Base-by-base conservation (phyloP, 768 basidiomycete genomes). In the Mycena indigotica region DNA sequence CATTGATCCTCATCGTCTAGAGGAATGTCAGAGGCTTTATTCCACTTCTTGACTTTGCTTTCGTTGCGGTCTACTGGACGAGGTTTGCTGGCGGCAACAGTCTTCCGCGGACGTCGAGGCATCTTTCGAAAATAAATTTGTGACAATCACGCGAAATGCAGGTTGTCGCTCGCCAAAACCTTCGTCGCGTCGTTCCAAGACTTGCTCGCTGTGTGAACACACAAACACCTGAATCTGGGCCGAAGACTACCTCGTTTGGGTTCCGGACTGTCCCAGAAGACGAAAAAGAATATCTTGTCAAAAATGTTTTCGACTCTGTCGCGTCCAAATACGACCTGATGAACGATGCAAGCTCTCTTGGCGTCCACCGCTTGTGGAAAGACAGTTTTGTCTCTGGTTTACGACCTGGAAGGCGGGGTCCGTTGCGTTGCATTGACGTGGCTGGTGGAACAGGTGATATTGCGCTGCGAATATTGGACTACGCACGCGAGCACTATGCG, bases 361-460 rank as follows among this genome's bases (percentile, higher is more conserved):
- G 97, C 30, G 88, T 98, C 10, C 97, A 98, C 69, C 83, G 97
- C 53, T 77, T 99, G 23, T 99, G 97, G 97, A 99, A 98, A 74
- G 95, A 98, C 71, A 80, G 86, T 17, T 91, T 92, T 68, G 87
- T 98, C 25, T 81, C 85, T 1, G 74, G 80, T 0, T 73, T 98
- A 58, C 82, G 84, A 62, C 95, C 92, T 3, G 92, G 93, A 35
- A 83, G 83, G 53, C 85, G 82, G 58, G 89, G 89, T 1, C 84
- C 87, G 1, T 67, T 85, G 70, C 85, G 84, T 60, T 96, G 93
- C 73, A 87, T 98, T 53, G 97, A 99, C 69, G 92, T 98, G 28
- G 97, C 96, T 1, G 97, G 97, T 21, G 97, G 97, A 48, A 99
- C 96, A 16, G 93, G 97, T 19, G 97, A 99, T 77, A 95, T 99